A percentile compares a stretch with the other conserved stretches of the same genome.
These are phyloP conservation scores for Neophaeococcomyces mojaviensis DNA, from an alignment of 2,329 filamentous ascomycete genomes.

Conservation along the genomic window DNA sequence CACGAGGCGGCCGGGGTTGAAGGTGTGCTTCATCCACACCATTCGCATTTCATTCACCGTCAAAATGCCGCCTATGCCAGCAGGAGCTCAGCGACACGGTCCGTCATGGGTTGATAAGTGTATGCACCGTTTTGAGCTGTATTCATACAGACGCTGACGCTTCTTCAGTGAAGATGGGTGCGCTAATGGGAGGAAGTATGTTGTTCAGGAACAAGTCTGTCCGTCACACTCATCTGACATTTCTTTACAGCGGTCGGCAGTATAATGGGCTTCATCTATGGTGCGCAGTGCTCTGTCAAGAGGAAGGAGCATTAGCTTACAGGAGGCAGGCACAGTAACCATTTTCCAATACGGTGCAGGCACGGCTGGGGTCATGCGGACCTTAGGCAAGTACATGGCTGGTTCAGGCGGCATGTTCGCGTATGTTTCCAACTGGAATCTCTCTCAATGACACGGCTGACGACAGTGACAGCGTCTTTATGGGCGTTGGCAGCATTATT, in stretches of 20 bases:
- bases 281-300: slow-evolving; percentile 43
- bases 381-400: slow-evolving; percentile 92
- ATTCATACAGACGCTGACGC: slow-evolving; percentile 25
- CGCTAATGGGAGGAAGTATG: slow-evolving; percentile 97
- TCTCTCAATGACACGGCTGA: slow-evolving; percentile 7
- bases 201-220: slow-evolving; percentile 23
- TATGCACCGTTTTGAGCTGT: slow-evolving; percentile 34
- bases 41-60: not conserved
- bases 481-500: slow-evolving; percentile 96
- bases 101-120: slow-evolving; percentile 66
- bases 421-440: slow-evolving; percentile 46
- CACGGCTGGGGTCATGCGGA: slow-evolving; percentile 86
- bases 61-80: slow-evolving; percentile 27
- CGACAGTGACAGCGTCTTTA: slow-evolving; percentile 70
- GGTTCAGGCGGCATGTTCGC: slow-evolving; percentile 93
- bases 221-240: slow-evolving; percentile 18
- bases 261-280: slow-evolving; percentile 97
- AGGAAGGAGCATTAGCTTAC: slow-evolving; percentile 20
- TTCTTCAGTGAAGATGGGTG: slow-evolving; percentile 83
- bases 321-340: slow-evolving; percentile 66
- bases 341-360: slow-evolving; percentile 94
- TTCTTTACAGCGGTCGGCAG: slow-evolving; percentile 68
- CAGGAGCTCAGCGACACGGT: slow-evolving; percentile 34
- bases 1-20: not conserved
- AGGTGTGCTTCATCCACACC: not conserved